Evolutionary conservation across 106 monocot genomes (phyloP), one percentile per base, ranked within the genome.

Genomic region (Allium fistulosum): DNA sequence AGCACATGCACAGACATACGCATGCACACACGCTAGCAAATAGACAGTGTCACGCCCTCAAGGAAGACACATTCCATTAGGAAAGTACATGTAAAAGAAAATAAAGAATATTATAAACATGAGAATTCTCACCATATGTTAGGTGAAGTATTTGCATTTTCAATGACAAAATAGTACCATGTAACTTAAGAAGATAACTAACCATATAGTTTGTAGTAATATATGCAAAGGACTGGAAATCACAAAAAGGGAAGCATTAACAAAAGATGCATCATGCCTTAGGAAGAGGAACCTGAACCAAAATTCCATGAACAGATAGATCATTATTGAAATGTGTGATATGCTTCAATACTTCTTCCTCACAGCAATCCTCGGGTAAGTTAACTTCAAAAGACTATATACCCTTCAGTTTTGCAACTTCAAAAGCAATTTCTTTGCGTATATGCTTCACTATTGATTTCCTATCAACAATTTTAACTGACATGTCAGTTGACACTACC

Each of bases 281-380:
- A 78, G 97, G 92, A 22, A 97, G 82, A 66, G 97, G 97, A 68
- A 97, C 78, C 69, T 97, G 97, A 51, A 97, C 89, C 28, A 97
- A 76, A 26, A 97, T 97, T 53, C 97, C 97, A n/a, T n/a, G n/a
- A n/a, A n/a, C n/a, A n/a, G n/a, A n/a, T n/a, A n/a, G n/a, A n/a
- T n/a, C n/a, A n/a, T 53, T 69, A 60, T 97, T 97, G 57, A 97
- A 97, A 27, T 9, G 27, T 28, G 80, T 72, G 8, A 92, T 87
- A 73, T 90, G 82, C 72, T 72, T 80, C 18, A 97, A 49, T 27
- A 97, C 80, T 67, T 97, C 92, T 64, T 88, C 85, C 65, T 97
- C 92, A 2, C 84, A 74, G 66, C 82, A 78, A 59, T 92, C 84
- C 28, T 92, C 97, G 14, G 92, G 89, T 51, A 97, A 79, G 84